Evolutionary conservation across 1,284 basidiomycete genomes (phyloP).

Genomic region (Rhizoctonia solani): DNA sequence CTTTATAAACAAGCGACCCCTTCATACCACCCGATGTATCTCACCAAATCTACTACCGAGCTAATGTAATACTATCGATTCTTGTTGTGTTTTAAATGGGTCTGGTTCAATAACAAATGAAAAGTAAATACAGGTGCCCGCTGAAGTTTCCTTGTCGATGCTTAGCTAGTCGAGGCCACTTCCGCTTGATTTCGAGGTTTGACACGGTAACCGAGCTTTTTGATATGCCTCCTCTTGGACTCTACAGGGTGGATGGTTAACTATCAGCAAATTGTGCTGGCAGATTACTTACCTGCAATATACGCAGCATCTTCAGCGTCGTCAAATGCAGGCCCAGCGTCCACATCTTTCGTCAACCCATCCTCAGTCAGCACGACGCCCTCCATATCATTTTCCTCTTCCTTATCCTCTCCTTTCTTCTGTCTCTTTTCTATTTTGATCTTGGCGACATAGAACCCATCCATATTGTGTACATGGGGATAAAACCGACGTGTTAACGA

Average conservation of each 20-base stretch:
- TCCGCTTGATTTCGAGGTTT: conserved; percentile 34
- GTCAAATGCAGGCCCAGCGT: conserved; percentile 59
- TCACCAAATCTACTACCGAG: no score
- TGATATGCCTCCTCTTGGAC: conserved; percentile 70
- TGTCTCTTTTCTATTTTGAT: conserved; percentile 86
- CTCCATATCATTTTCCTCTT: conserved; percentile 48
- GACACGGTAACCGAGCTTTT: conserved; percentile 71
- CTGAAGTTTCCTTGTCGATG: no score
- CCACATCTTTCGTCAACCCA: conserved; percentile 44
- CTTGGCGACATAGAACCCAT: conserved; percentile 99
- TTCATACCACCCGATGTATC: neutral
- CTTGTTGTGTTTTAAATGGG: no score
- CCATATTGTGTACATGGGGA: conserved; percentile 93
- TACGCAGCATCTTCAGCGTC: conserved; percentile 70
- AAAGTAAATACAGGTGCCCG: no score
- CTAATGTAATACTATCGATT: neutral
- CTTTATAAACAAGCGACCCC: neutral
- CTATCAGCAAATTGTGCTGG: conserved; percentile 1
- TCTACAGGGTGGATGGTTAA: conserved; percentile 51
- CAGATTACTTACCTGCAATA: conserved; percentile 61
- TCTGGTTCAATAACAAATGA: no score
- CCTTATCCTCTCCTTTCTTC: conserved; percentile 51
- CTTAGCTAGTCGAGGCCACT: conserved; percentile 12
- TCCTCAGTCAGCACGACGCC: conserved; percentile 46
- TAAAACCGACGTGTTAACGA: conserved; percentile 86